Percentiles rank a stretch among this genome's conserved stretches.
phyloP scores from a whole-genome alignment of 1,139 yeast species.

The Pichia terricola region DNA sequence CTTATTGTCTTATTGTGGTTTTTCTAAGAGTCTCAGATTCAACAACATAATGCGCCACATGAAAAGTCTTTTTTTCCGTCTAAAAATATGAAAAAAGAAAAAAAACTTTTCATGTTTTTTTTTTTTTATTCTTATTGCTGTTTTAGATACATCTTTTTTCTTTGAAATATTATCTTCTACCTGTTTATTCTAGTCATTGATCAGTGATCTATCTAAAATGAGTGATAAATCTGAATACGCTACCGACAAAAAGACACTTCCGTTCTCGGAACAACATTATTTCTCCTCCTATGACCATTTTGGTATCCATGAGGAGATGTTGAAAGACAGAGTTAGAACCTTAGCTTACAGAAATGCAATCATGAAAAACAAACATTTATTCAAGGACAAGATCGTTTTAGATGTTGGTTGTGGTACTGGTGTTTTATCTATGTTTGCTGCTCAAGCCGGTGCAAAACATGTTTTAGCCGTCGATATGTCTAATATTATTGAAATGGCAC shows the following conservation, averaged over 20 bases:
- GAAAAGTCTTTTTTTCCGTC: no score
- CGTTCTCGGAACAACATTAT: conserved; percentile 79
- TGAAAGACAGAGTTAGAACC: conserved; percentile 91
- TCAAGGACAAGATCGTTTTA: conserved; percentile 89
- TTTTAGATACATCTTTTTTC: no score
- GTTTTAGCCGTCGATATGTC: conserved; percentile 98
- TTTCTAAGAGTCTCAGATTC: no score
- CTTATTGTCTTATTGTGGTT: no score
- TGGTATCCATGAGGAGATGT: conserved; percentile 98
- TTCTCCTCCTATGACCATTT: conserved; percentile 93
- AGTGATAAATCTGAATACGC: conserved; percentile 25
- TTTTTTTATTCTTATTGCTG: no score
- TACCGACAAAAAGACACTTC: conserved; percentile 44
- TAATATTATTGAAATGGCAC: conserved; percentile 89
- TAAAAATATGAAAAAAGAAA: no score
- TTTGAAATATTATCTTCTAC: no score
- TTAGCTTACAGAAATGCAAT: conserved; percentile 88
- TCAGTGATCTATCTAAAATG: not conserved
- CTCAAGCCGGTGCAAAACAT: conserved; percentile 93
- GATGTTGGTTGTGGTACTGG: conserved; percentile 99
- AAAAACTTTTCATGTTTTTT: no score
- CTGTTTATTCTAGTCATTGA: no score
- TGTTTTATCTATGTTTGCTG: conserved; percentile 96
- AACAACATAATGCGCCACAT: no score
- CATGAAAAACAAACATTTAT: conserved; percentile 78